Conservation (phyloP, 2,329 filamentous ascomycete species). For the Hymenoscyphus scutula region DNA sequence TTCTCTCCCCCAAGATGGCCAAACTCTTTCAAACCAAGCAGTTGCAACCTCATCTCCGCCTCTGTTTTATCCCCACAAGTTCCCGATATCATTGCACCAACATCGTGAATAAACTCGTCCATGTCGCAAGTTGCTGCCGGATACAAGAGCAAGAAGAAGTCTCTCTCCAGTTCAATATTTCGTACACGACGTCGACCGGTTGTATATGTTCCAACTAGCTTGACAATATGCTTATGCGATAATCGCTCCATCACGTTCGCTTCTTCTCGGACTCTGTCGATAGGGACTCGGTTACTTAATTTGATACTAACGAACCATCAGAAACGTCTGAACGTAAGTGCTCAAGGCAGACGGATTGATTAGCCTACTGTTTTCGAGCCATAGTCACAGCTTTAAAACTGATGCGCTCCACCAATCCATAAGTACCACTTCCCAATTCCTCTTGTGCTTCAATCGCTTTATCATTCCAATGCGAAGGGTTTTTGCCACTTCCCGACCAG, state of each 20-base stretch:
- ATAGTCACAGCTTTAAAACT: conserved; percentile 41
- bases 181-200: conserved; percentile 33
- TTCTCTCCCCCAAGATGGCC: neutral
- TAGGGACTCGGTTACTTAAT: conserved; percentile 31
- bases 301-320: conserved; percentile 18
- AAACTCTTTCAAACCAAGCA: conserved; percentile 38
- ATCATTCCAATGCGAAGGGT: conserved; percentile 22
- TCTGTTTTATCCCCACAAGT: conserved; percentile 42
- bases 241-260: conserved; percentile 48
- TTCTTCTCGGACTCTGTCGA: conserved; percentile 46
- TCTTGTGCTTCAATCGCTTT: conserved; percentile 28
- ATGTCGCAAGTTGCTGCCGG: conserved; percentile 49
- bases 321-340: neutral
- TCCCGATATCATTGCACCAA: conserved; percentile 42
- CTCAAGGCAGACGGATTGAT: neutral
- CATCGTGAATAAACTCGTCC: conserved; percentile 41
- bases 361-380: conserved; percentile 42
- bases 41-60: conserved; percentile 39
- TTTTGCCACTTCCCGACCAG: conserved; percentile 31
- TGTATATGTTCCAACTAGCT: conserved; percentile 47
- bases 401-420: conserved; percentile 46
- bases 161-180: conserved; percentile 11
- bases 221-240: conserved; percentile 48
- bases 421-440: conserved; percentile 43
- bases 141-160: conserved; percentile 48